Conservation (phyloP, 2,329 filamentous ascomycete species). For the Sporothrix globosa region DNA sequence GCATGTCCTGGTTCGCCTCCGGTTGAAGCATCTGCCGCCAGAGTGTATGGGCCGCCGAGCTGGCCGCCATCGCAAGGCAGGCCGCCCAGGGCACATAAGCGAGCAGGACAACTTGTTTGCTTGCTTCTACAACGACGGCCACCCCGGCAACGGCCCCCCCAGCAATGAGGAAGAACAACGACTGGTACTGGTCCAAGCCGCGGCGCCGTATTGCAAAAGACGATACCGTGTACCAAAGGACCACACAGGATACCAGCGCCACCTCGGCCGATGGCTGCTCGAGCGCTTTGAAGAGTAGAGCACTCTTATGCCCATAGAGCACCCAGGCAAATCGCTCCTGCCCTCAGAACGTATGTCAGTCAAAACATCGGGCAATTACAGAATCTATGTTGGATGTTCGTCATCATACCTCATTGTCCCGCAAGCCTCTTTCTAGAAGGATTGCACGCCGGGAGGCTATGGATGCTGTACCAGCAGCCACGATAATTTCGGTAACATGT, state of each 20-base stretch:
- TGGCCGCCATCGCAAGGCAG: slow-evolving; percentile 45
- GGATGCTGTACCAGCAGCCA: neutral
- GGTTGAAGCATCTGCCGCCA: neutral
- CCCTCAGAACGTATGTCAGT: neutral
- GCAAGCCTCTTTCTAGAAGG: neutral
- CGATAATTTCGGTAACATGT: neutral
- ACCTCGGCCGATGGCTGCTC: slow-evolving; percentile 42
- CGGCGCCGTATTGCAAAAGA: slow-evolving; percentile 45
- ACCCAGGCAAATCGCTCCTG: neutral
- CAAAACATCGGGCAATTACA: neutral
- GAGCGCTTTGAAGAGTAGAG: slow-evolving; percentile 24
- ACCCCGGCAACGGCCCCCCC: slow-evolving; percentile 38
- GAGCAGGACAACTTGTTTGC: slow-evolving; percentile 43
- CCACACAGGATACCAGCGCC: slow-evolving; percentile 44
- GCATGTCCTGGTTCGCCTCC: neutral
- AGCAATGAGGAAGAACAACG: slow-evolving; percentile 41
- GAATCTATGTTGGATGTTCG: too few species aligned
- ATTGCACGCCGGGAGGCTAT: slow-evolving; percentile 2
- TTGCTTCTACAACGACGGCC: slow-evolving; percentile 39
- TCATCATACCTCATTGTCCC: slow-evolving; percentile 1
- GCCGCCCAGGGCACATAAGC: slow-evolving; percentile 45
- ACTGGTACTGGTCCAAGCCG: slow-evolving; percentile 41
- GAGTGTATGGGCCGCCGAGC: slow-evolving; percentile 30
- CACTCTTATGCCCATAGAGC: neutral
- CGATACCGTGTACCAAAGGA: slow-evolving; percentile 45